Base-by-base conservation (phyloP, 805 yeast species). In the Wickerhamia fluorescens region DNA sequence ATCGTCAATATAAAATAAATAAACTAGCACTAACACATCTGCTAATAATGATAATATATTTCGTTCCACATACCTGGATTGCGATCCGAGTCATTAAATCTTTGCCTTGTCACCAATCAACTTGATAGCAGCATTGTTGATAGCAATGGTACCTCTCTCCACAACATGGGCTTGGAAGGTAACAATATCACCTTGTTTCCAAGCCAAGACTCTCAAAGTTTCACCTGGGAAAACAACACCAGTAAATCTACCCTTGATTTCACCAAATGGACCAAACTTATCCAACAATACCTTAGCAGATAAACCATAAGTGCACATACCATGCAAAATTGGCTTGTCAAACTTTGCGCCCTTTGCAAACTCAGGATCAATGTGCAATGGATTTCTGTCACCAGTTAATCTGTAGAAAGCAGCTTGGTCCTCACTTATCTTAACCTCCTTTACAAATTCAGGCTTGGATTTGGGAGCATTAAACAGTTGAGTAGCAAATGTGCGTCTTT, bases 191-290 rank as follows among this genome's bases (percentile, higher is more conserved):
- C 81, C 80, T 30, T 73, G 68, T 55, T 78, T 83, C 98, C 98
- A 89, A 17, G 94, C 94, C 30, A 61, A 61, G 16, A 89, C 75
- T 44, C 70, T 71, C 53, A 89, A 68, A 10, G 83, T 78, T 58
- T 89, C 96, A 41, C 97, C 98, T 6, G 96, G 96, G 73, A 74
- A 88, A 14, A 89, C 96, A 45, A 83, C 78, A 47, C 87, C 87
- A 13, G 94, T 73, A 58, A 89, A 89, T 52, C 97, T 77, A 10
- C 75, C 92, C 66, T 89, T 89, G 53, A 86, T 70, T 64, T 87
- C 95, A 48, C 71, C 71, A 56, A 79, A 83, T 21, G 70, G 66
- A 26, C 98, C 97, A 56, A 61, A 89, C 47, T 82, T 69, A 45
- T 87, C 95, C 45, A 71, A 67, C 40, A 89, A 66, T 11, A 74